phyloP scores from a whole-genome alignment of 768 basidiomycete species.

The Collybia sordida region DNA sequence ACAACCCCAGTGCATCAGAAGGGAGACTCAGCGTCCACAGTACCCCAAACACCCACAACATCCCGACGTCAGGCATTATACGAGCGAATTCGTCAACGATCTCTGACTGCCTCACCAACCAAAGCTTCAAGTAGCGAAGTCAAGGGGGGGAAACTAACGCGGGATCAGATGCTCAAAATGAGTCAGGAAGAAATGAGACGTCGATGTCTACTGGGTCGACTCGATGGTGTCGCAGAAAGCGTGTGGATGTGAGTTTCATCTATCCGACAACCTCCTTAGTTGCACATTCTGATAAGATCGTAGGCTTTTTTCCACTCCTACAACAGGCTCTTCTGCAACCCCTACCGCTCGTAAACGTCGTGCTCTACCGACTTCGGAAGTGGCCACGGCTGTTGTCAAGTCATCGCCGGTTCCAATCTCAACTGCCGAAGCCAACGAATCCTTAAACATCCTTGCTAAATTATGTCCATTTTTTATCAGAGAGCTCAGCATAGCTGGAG shows the following conservation, averaged over 20 bases:
- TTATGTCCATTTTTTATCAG: slow-evolving; percentile 83
- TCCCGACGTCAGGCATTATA: slow-evolving; percentile 80
- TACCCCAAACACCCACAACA: slow-evolving; percentile 67
- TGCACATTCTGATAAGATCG: slow-evolving; percentile 2
- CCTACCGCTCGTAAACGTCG: slow-evolving; percentile 68
- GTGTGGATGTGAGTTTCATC: slow-evolving; percentile 74
- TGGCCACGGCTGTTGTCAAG: slow-evolving; percentile 68
- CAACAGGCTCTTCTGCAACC: slow-evolving; percentile 44
- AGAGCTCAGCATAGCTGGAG: slow-evolving; percentile 57
- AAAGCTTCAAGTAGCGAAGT: slow-evolving; percentile 47
- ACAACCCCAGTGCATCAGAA: slow-evolving; percentile 69
- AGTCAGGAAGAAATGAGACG: slow-evolving; percentile 78
- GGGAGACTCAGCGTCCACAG: slow-evolving; percentile 52
- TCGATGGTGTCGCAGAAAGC: slow-evolving; percentile 82
- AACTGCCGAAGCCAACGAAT: slow-evolving; percentile 73
- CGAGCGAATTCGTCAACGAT: slow-evolving; percentile 76
- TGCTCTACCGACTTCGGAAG: slow-evolving; percentile 65
- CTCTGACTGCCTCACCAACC: slow-evolving; percentile 65
- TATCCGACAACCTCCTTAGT: not conserved
- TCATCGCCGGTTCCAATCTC: slow-evolving; percentile 83
- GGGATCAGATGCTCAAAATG: slow-evolving; percentile 68
- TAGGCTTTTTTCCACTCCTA: slow-evolving; percentile 75
- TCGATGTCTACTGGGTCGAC: slow-evolving; percentile 73
- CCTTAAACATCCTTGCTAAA: slow-evolving; percentile 59
- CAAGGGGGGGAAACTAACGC: slow-evolving; percentile 48